Base-by-base conservation (phyloP, 306 rosid genomes). In the Fagus crenata region DNA sequence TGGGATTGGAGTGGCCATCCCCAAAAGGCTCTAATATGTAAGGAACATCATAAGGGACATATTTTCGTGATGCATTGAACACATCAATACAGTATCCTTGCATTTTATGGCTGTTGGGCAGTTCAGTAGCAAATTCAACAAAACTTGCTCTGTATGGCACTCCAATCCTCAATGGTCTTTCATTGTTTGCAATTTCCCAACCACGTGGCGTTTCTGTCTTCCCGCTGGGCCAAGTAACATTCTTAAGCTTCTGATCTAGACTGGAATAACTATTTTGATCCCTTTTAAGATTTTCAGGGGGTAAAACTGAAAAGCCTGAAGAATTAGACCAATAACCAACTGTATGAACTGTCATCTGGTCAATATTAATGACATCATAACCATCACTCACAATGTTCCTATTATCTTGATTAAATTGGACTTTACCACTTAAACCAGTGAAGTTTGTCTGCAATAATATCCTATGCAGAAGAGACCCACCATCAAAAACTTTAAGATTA, bases 201-300 rank as follows among this genome's bases (percentile, higher is more conserved):
- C 99, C 99, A 4, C 97, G 99, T 11, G 99, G 99, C 37, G 73
- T 86, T 64, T 70, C 89, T 13, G 84, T 89, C 81, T 72, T 75
- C 70, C 97, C 97, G 55, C 99, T 97, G 15, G 97, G 96, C 99
- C 99, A 95, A 63, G 90, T 90, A 53, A 90, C 87, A 74, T 77
- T 83, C 59, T 55, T 79, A 78, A 95, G 97, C 84, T 87, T 89
- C 79, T 95, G 96, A 76, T 86, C 84, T 69, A 53, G 74, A 35
- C 31, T 73, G 60, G 84, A 67, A 81, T 67, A 65, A 35, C 70
- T 75, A 39, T 13, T 69, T 83, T 67, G 22, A 65, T 84, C 72
- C 61, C 17, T 74, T 28, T 49, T 84, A 18, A 84, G 85, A 84
- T 74, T 73, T 85, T 84, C 88, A 37, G 88, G 93, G 14, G 92